A percentile compares a stretch with the other conserved stretches of the same genome.
phyloP scores from a whole-genome alignment of 148 eudicot species.

The Simmondsia chinensis region DNA sequence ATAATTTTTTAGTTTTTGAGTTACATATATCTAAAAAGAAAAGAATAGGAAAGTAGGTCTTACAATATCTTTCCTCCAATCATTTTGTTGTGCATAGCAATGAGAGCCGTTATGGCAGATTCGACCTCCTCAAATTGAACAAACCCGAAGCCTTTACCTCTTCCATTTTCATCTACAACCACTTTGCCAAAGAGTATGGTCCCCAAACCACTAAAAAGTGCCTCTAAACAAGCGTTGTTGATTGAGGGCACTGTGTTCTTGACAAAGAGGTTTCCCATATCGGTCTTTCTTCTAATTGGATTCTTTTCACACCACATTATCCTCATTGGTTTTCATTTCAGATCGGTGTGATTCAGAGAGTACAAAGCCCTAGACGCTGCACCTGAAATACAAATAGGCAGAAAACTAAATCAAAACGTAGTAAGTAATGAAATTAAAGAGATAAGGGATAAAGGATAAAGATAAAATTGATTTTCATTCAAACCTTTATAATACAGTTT shows the following conservation, averaged over 20 bases:
- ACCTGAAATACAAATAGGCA: neutral
- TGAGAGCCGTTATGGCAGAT: slow-evolving; percentile 35
- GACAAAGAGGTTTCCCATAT: slow-evolving; percentile 36
- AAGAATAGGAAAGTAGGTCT: slow-evolving; percentile 6
- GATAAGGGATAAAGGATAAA: neutral
- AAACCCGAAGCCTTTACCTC: slow-evolving; percentile 48
- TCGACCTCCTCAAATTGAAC: slow-evolving; percentile 36
- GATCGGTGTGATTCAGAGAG: slow-evolving; percentile 25
- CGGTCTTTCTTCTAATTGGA: slow-evolving; percentile 31
- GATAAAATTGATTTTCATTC: too few relatives aligned
- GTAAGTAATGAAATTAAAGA: neutral
- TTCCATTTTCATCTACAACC: slow-evolving; percentile 33
- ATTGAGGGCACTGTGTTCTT: slow-evolving; percentile 41
- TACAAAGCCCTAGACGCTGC: slow-evolving; percentile 34
- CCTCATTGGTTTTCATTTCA: slow-evolving; percentile 51
- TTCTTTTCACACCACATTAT: slow-evolving; percentile 44
- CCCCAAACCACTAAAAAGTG: slow-evolving; percentile 34
- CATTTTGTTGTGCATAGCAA: slow-evolving; percentile 25
- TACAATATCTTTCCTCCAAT: slow-evolving; percentile 43
- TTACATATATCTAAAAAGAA: too few relatives aligned
- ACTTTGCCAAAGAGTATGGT: slow-evolving; percentile 49
- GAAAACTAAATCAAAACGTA: neutral
- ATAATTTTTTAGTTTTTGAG: too few relatives aligned
- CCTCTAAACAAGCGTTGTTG: slow-evolving; percentile 24
- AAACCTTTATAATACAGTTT: too few relatives aligned